Conservation (phyloP, 2,329 filamentous ascomycete genomes). For the Chaetomium sp. region DNA sequence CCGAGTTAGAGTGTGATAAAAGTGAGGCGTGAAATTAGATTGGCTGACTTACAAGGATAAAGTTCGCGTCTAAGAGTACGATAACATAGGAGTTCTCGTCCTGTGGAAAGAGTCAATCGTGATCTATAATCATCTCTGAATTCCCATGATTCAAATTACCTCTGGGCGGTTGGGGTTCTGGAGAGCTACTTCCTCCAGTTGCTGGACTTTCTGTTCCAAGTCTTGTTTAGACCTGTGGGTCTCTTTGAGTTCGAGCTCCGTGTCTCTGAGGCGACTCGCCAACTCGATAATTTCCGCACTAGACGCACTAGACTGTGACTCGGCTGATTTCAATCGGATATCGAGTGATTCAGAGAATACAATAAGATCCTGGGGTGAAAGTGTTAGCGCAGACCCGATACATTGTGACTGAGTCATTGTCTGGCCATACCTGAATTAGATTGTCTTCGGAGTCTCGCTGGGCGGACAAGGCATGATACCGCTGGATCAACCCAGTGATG, state of each 20-base stretch:
- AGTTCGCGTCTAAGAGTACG: conserved; percentile 57
- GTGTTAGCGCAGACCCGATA: neutral
- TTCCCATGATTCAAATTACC: neutral
- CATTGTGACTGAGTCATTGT: neutral
- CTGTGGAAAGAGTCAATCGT: conserved; percentile 18
- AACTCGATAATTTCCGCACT: conserved; percentile 40
- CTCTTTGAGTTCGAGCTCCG: conserved; percentile 45
- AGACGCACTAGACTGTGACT: conserved; percentile 36
- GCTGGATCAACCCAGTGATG: conserved; percentile 41
- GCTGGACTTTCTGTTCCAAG: conserved; percentile 41
- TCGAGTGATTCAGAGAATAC: conserved; percentile 37
- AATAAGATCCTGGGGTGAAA: conserved; percentile 39
- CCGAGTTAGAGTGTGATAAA: neutral
- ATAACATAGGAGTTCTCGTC: conserved; percentile 53
- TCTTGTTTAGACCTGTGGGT: conserved; percentile 43
- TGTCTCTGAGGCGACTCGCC: conserved; percentile 35
- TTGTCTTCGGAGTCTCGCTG: conserved; percentile 37
- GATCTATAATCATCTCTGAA: too few relatives aligned
- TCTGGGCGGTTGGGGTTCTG: conserved; percentile 39
- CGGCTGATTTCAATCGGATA: conserved; percentile 13
- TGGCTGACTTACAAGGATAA: conserved; percentile 45
- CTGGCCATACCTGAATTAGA: conserved; percentile 39
- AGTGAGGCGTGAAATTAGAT: neutral
- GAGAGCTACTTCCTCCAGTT: conserved; percentile 33
- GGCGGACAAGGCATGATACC: conserved; percentile 39